Base-by-base conservation (phyloP, 108 stramenopile genomes). In the Fragilaria radians region DNA sequence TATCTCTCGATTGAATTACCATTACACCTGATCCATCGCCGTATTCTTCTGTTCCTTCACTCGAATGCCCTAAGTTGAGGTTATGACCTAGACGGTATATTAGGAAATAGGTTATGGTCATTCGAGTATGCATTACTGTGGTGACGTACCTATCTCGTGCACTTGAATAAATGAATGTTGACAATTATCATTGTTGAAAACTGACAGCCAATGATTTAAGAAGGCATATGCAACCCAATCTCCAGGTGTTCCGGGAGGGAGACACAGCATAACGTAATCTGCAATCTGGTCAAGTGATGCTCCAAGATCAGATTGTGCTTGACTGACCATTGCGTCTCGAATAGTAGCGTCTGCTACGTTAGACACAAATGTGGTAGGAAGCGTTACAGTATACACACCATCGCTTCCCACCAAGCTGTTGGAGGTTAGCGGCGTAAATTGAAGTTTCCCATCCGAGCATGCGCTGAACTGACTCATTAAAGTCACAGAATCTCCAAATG, bases 41-140 rank as follows among this genome's bases (percentile, higher is more conserved):
- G n/a, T n/a, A n/a, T 48, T 48, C 47, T 48, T 23, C 47, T 22
- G 52, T 24, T n/a, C 3, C 5, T 3, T 53, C 52, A 5, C 52
- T 27, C 2, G 26, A 28, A 28, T 53, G 52, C 3, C 3, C 52
- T 53, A 53, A 53, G 5, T 24, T 24, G 2, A 53, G 52, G 25
- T 65, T 57, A 49, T 63, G 54, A 1, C 75, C 71, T 30, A 77
- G 46, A n/a, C n/a, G n/a, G n/a, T n/a, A n/a, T n/a, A n/a, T n/a
- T n/a, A n/a, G n/a, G n/a, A n/a, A n/a, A n/a, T n/a, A n/a, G n/a
- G n/a, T n/a, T n/a, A n/a, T n/a, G n/a, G n/a, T n/a, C n/a, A n/a
- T n/a, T n/a, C n/a, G n/a, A 25, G 72, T 67, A 46, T 77, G 75
- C 58, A 72, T 53, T 28, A 46, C 24, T 1, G 62, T 59, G 7